These are phyloP conservation scores for Takakia lepidozioides DNA, from an alignment of 225 moss, liverwort and hornwort genomes.

Conservation along the genomic window DNA sequence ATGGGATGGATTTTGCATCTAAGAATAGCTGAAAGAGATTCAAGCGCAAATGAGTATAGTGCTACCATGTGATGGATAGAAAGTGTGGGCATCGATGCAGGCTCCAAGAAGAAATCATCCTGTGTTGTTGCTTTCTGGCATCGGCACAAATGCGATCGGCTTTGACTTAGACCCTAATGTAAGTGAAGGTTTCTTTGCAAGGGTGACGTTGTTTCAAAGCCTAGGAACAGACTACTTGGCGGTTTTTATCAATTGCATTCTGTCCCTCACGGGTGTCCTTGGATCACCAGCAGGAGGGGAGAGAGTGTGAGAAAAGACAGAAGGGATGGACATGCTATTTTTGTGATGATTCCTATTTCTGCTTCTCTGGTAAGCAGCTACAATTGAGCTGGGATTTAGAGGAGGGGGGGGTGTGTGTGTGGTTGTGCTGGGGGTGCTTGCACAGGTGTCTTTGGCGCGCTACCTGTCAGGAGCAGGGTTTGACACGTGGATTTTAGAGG, in stretches of 20 bases:
- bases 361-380: no score
- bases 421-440: constrained; percentile 1
- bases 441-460: constrained; percentile 88
- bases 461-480: constrained; percentile 76
- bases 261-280: no score
- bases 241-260: no score
- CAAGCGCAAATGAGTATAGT: neutral
- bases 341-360: no score
- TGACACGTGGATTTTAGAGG: constrained; percentile 94
- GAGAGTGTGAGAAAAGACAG: no score
- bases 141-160: constrained; percentile 91
- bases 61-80: neutral
- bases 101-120: constrained; percentile 82
- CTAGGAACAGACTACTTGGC: no score
- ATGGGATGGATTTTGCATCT: no score
- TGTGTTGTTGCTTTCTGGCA: constrained; percentile 85
- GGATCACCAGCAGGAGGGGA: no score
- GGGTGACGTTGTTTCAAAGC: no score
- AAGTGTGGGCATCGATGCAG: constrained; percentile 26
- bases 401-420: neutral
- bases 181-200: no score
- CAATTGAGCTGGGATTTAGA: constrained; percentile 6
- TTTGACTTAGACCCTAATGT: constrained; percentile 83
- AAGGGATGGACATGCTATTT: no score
- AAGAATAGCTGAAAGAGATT: no score